These are phyloP conservation scores for Lunasporangiospora selenospora DNA, from an alignment of 192 early-diverging fungal genomes.

Conservation along the genomic window DNA sequence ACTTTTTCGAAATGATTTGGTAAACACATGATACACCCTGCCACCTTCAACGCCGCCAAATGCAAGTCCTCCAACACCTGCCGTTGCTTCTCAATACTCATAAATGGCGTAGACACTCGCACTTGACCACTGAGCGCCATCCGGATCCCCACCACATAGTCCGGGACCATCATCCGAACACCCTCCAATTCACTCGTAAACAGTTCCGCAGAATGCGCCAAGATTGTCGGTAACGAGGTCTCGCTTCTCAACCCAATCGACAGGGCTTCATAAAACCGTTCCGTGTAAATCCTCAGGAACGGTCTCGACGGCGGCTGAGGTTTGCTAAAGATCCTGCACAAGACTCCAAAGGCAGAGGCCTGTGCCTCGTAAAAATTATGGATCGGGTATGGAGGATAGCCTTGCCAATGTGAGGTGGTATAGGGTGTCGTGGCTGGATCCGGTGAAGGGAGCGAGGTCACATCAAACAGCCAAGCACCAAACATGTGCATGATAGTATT, in stretches of 20 bases:
- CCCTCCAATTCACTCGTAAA: conserved; percentile 77
- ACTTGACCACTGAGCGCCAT: conserved; percentile 50
- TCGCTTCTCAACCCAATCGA: conserved; percentile 66
- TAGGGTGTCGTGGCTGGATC: conserved; percentile 25
- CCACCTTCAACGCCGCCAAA: conserved; percentile 66
- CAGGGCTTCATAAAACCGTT: conserved; percentile 74
- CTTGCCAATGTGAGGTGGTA: conserved; percentile 21
- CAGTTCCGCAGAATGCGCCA: conserved; percentile 64
- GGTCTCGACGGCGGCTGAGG: conserved; percentile 58
- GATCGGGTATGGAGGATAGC: conserved; percentile 17
- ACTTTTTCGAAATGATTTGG: conserved; percentile 77
- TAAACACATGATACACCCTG: conserved; percentile 68
- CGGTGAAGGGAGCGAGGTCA: conserved; percentile 46
- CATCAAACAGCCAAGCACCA: conserved; percentile 82
- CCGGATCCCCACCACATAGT: conserved; percentile 73
- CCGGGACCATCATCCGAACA: conserved; percentile 72
- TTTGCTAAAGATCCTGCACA: conserved; percentile 79
- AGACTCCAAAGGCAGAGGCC: conserved; percentile 72
- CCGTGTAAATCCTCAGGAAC: conserved; percentile 72
- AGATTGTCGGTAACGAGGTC: conserved; percentile 70
- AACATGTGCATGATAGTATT: conserved; percentile 87
- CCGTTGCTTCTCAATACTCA: conserved; percentile 43
- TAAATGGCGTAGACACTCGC: conserved; percentile 21
- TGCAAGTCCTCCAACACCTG: conserved; percentile 68
- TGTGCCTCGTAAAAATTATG: conserved; percentile 59